A percentile compares a stretch with the other conserved stretches of the same genome.
Evolutionary conservation across 352 stramenopile species (phyloP).

Genomic region (Hyphochytrium catenoides): DNA sequence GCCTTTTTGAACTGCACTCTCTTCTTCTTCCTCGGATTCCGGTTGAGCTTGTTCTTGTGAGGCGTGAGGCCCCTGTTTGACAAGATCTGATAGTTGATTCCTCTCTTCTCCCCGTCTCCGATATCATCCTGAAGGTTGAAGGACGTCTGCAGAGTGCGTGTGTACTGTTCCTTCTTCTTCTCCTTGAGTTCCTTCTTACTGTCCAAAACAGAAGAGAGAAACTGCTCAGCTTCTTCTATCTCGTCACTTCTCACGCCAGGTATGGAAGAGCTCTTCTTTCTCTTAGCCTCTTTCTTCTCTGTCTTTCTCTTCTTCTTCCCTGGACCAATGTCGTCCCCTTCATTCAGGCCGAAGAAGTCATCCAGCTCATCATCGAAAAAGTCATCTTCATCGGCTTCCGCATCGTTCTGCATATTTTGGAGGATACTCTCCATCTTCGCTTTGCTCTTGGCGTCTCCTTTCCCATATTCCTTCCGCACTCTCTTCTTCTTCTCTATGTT

Average conservation of each 20-base stretch:
- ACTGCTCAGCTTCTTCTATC: conserved; percentile 14
- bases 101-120: conserved; percentile 59
- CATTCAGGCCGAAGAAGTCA: conserved; percentile 27
- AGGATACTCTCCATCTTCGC: background rate
- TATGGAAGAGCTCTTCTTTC: conserved; percentile 8
- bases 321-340: too few relatives aligned
- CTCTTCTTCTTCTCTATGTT: conserved; percentile 2
- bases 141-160: conserved; percentile 24
- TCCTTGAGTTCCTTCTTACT: conserved; percentile 26
- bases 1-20: conserved; percentile 89
- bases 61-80: conserved; percentile 94
- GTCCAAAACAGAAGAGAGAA: conserved; percentile 18
- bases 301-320: conserved; percentile 6
- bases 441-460: background rate
- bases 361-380: conserved; percentile 28
- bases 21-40: conserved; percentile 97
- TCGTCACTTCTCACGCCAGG: conserved; percentile 11
- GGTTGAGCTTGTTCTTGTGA: conserved; percentile 94
- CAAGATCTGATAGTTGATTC: conserved; percentile 81
- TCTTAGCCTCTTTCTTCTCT: background rate
- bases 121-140: conserved; percentile 18
- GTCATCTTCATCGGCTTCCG: conserved; percentile 15
- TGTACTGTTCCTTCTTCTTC: conserved; percentile 47
- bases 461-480: too few relatives aligned
- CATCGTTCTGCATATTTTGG: too few relatives aligned